These are phyloP conservation scores for Penicillium roqueforti DNA, from an alignment of 495 filamentous ascomycete species.

Conservation along the genomic window DNA sequence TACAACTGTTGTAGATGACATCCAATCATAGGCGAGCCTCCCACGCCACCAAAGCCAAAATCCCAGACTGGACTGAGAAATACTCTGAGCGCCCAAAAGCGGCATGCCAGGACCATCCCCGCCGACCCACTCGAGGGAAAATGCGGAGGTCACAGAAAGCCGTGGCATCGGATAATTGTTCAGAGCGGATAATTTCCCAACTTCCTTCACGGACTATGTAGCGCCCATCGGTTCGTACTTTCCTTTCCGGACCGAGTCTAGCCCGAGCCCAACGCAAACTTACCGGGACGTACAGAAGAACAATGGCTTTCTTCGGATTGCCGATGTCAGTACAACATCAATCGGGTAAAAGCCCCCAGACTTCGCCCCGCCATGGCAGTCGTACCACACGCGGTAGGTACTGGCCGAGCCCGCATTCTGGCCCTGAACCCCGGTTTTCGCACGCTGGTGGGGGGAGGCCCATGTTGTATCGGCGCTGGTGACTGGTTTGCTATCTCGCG, in stretches of 20 bases:
- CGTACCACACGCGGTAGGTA: neutral
- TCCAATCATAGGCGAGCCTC: neutral
- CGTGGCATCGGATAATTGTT: neutral
- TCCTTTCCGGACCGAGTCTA: neutral
- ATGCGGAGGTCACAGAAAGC: neutral
- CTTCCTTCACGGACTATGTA: neutral
- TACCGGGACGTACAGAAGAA: neutral
- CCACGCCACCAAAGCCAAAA: neutral
- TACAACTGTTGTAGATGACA: too few species aligned
- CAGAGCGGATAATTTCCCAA: neutral
- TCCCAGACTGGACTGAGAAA: neutral
- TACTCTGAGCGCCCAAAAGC: neutral
- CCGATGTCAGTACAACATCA: neutral
- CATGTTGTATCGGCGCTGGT: neutral
- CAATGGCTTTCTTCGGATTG: neutral
- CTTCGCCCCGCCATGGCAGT: conserved; percentile 10
- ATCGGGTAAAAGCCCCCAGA: neutral
- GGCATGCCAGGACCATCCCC: neutral
- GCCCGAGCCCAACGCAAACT: neutral
- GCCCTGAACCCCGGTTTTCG: neutral
- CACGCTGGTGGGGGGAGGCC: neutral
- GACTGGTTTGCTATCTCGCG: neutral
- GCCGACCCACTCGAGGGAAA: neutral
- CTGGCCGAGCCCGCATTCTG: neutral
- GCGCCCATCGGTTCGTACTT: neutral